Evolutionary conservation across 768 basidiomycete genomes (phyloP).

Genomic region (Mycena alexandri): DNA sequence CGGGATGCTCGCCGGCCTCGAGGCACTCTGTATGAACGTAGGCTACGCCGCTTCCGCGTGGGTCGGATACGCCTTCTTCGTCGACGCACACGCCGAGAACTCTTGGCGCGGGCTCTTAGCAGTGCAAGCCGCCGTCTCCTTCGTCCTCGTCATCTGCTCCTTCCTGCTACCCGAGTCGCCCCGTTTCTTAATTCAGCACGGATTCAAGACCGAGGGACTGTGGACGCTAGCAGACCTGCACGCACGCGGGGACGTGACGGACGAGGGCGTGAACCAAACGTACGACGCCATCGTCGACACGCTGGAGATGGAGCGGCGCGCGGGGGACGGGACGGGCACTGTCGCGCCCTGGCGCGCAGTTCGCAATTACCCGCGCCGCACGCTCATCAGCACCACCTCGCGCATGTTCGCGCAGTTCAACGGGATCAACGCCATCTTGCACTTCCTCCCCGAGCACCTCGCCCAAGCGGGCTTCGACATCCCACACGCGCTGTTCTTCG

Average conservation of each 20-base stretch:
- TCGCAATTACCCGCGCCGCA: slow-evolving; percentile 60
- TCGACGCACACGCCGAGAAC: slow-evolving; percentile 57
- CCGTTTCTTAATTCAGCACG: slow-evolving; percentile 67
- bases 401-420: slow-evolving; percentile 69
- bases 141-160: slow-evolving; percentile 61
- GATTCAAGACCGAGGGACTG: slow-evolving; percentile 62
- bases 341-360: slow-evolving; percentile 58
- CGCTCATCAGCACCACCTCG: slow-evolving; percentile 62
- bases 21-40: slow-evolving; percentile 64
- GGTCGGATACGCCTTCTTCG: slow-evolving; percentile 65
- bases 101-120: slow-evolving; percentile 71
- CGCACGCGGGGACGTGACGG: slow-evolving; percentile 58
- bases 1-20: slow-evolving; percentile 66
- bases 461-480: slow-evolving; percentile 62
- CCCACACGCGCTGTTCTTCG: slow-evolving; percentile 57
- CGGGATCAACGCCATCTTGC: slow-evolving; percentile 68
- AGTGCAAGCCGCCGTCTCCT: slow-evolving; percentile 64
- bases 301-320: slow-evolving; percentile 49
- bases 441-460: slow-evolving; percentile 68
- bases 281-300: slow-evolving; percentile 58
- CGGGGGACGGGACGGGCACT: slow-evolving; percentile 49
- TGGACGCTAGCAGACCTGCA: slow-evolving; percentile 68
- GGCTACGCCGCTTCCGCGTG: slow-evolving; percentile 64
- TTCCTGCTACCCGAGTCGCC: slow-evolving; percentile 66
- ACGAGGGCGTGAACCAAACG: slow-evolving; percentile 57